A percentile compares a stretch with the other conserved stretches of the same genome.
Evolutionary conservation across 306 rosid genomes (phyloP).

Genomic region (Glycine soja): DNA sequence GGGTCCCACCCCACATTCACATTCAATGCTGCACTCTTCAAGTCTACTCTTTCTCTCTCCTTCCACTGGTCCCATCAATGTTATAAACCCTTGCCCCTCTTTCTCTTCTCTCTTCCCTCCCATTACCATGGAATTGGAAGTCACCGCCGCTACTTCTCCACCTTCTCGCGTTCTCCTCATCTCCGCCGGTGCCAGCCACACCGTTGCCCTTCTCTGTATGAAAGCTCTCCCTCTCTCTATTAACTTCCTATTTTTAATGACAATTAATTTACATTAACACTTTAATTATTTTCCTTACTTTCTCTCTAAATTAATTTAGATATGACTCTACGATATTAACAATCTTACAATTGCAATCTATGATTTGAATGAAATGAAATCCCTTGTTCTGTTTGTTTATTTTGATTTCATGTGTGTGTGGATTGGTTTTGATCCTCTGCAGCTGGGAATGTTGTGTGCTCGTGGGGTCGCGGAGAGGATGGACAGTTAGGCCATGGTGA

Average conservation of each 20-base stretch:
- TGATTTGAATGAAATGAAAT: not conserved
- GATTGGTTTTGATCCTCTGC: slow-evolving; percentile 34
- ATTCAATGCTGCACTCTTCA: too few relatives aligned
- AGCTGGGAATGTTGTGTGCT: slow-evolving; percentile 93
- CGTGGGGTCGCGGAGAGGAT: slow-evolving; percentile 99
- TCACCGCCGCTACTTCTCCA: slow-evolving; percentile 51
- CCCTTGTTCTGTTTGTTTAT: not conserved
- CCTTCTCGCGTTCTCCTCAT: slow-evolving; percentile 76
- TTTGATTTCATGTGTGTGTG: not conserved
- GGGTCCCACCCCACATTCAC: too few relatives aligned
- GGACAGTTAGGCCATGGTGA: slow-evolving; percentile 97
- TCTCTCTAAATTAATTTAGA: too few relatives aligned
- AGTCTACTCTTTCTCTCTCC: too few relatives aligned
- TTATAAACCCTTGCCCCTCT: too few relatives aligned
- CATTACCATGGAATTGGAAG: slow-evolving; percentile 47
- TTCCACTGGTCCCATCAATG: too few relatives aligned
- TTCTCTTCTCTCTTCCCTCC: too few relatives aligned
- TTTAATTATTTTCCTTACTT: too few relatives aligned
- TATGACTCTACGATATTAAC: too few relatives aligned
- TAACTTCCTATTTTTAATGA: too few relatives aligned
- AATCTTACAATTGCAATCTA: not conserved
- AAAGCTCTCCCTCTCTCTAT: not conserved
- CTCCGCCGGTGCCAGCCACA: slow-evolving; percentile 96
- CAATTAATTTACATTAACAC: too few relatives aligned
- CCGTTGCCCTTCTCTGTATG: slow-evolving; percentile 89